These are phyloP conservation scores for Nicotiana otophora DNA, from an alignment of 257 asterid genomes.

Conservation along the genomic window DNA sequence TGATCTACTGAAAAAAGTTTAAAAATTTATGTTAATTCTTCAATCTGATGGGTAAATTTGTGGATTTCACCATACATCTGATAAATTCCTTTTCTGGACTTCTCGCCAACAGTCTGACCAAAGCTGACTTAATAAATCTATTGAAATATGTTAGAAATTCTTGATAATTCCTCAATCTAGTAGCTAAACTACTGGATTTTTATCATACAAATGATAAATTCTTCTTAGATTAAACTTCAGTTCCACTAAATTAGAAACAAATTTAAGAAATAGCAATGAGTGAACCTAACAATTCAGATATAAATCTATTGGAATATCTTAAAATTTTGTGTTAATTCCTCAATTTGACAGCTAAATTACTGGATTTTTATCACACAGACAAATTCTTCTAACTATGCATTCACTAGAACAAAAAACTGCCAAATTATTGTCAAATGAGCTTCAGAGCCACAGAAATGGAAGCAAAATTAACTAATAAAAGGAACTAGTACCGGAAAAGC, in stretches of 20 bases:
- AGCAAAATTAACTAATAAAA: background rate
- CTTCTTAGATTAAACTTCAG: background rate
- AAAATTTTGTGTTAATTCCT: background rate
- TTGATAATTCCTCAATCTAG: background rate
- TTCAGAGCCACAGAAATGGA: background rate
- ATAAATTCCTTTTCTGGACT: background rate
- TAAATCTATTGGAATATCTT: background rate
- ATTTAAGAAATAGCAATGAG: background rate
- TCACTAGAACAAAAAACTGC: background rate
- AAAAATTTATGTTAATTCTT: background rate
- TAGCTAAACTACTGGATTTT: background rate
- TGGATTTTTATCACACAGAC: background rate
- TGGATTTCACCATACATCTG: background rate
- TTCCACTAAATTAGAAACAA: background rate
- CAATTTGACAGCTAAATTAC: background rate
- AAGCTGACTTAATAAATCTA: background rate
- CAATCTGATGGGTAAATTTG: background rate
- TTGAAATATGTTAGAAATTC: background rate
- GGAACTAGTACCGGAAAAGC: constrained; percentile 55
- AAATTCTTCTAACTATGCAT: too few species aligned
- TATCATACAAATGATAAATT: background rate
- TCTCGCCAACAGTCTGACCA: background rate
- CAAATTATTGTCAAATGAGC: background rate
- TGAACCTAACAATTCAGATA: background rate
- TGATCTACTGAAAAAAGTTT: background rate